phyloP scores from a whole-genome alignment of 176 grass and related monocot species.

The Carex cristatella region DNA sequence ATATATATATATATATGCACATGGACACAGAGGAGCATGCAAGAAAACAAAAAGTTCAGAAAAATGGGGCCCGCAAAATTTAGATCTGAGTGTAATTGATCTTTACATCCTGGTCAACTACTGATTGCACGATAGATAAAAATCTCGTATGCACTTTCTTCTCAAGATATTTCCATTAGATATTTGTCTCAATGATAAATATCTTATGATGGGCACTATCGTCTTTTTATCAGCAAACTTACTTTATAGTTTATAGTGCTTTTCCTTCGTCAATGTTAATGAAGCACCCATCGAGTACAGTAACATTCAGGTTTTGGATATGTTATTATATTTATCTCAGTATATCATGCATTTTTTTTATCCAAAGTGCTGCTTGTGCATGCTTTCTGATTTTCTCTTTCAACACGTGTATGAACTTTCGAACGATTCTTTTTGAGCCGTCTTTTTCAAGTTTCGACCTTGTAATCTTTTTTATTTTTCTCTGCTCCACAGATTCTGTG shows the following conservation, averaged over 20 bases:
- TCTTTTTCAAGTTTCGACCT: neutral
- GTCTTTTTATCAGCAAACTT: neutral
- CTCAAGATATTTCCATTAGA: neutral
- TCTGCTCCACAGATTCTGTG: conserved; percentile 6
- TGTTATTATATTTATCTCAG: neutral
- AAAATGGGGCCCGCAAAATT: neutral
- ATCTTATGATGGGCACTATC: neutral
- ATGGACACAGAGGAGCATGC: too few relatives aligned
- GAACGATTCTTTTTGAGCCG: neutral
- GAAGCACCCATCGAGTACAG: neutral
- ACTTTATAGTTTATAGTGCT: neutral
- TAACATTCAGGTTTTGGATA: neutral
- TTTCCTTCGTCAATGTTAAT: neutral
- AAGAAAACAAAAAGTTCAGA: neutral
- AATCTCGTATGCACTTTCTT: neutral
- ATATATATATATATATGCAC: too few relatives aligned
- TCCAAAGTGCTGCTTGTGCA: neutral
- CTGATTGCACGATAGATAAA: neutral
- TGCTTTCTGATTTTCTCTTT: too few relatives aligned
- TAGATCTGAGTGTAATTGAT: neutral
- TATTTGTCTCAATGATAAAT: neutral
- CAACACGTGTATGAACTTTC: neutral
- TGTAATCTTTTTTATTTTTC: neutral
- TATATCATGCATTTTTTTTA: neutral
- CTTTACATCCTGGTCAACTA: neutral